Conservation (phyloP, 2,329 filamentous ascomycete genomes). For the Pseudogymnoascus sp. region DNA sequence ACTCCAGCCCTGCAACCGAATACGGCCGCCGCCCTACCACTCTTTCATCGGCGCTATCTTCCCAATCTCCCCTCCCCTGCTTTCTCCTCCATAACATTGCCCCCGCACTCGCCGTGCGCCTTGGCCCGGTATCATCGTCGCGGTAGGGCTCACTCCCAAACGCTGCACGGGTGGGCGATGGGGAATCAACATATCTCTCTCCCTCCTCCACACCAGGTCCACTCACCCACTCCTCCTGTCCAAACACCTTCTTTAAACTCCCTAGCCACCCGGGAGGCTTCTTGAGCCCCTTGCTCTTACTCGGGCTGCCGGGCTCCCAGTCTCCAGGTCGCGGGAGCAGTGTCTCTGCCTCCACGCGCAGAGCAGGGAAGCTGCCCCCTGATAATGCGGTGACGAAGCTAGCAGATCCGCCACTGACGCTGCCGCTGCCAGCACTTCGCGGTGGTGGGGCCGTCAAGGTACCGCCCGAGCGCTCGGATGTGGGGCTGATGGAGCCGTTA, state of each 20-base stretch:
- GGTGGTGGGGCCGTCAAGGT: constrained; percentile 11
- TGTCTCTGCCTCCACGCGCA: constrained; percentile 24
- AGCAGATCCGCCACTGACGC: background rate
- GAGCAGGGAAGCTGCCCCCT: constrained; percentile 16
- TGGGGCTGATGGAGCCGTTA: background rate
- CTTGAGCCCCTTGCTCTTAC: constrained; percentile 39
- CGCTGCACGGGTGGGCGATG: constrained; percentile 12
- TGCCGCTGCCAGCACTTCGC: constrained; percentile 20
- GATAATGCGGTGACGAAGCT: constrained; percentile 25
- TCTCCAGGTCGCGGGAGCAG: constrained; percentile 23
- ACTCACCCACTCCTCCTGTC: constrained; percentile 9
- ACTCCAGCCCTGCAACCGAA: background rate
- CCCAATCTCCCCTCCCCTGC: constrained; percentile 44
- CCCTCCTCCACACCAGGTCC: background rate
- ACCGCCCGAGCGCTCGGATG: background rate
- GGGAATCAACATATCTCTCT: constrained; percentile 3
- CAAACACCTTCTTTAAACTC: constrained; percentile 41
- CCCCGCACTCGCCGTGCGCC: constrained; percentile 39
- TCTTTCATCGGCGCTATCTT: constrained; percentile 26
- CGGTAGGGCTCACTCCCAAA: constrained; percentile 15
- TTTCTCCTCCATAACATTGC: constrained; percentile 39
- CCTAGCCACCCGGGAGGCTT: constrained; percentile 55
- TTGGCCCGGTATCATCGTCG: constrained; percentile 22
- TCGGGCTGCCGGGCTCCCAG: constrained; percentile 38
- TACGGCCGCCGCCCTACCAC: constrained; percentile 6